phyloP scores from a whole-genome alignment of 768 basidiomycete species.

The Galerina marginata region DNA sequence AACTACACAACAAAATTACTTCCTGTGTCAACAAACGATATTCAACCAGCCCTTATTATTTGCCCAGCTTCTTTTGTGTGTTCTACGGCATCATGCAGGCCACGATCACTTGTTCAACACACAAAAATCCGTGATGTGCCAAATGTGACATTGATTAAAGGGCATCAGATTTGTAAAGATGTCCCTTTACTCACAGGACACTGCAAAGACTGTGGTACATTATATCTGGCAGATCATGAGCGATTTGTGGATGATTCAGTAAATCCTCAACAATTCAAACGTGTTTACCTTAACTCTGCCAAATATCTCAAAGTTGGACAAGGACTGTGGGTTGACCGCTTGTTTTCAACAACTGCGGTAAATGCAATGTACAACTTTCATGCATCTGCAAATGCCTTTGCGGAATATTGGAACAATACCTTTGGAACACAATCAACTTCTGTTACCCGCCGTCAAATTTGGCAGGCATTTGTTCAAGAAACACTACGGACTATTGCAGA shows the following conservation, averaged over 20 bases:
- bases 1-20: background rate
- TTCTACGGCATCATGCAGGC: background rate
- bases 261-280: too few relatives aligned
- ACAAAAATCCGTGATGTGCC: conserved; percentile 9
- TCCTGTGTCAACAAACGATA: background rate
- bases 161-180: too few relatives aligned
- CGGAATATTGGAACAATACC: conserved; percentile 11
- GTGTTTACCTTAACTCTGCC: too few relatives aligned
- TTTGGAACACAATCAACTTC: conserved; percentile 5
- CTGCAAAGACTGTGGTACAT: too few relatives aligned
- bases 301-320: too few relatives aligned
- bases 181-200: too few relatives aligned
- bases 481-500: conserved; percentile 10
- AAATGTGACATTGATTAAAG: background rate
- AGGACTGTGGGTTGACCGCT: too few relatives aligned
- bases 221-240: too few relatives aligned
- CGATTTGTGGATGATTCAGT: too few relatives aligned
- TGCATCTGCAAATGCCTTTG: too few relatives aligned
- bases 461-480: conserved; percentile 15
- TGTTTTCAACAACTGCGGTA: too few relatives aligned
- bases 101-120: background rate
- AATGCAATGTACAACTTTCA: too few relatives aligned
- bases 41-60: background rate
- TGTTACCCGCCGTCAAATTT: background rate
- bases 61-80: background rate